These are phyloP conservation scores for Stygiomarasmius scandens DNA, from an alignment of 1,284 basidiomycete species.

Conservation along the genomic window DNA sequence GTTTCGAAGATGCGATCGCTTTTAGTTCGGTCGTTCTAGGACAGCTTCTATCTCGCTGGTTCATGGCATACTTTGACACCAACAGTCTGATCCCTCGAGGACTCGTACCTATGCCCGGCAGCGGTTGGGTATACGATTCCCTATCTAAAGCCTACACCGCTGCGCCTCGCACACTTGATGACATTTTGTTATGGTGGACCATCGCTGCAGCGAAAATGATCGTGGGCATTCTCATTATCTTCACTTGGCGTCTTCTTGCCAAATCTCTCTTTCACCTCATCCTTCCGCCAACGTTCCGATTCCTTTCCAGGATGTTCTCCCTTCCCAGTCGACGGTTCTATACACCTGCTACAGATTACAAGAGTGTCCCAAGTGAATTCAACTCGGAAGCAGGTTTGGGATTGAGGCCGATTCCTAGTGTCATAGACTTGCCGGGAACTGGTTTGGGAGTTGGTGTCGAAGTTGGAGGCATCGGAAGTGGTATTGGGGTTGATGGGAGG, in stretches of 20 bases:
- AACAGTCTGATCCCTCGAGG: constrained; percentile 2
- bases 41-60: constrained; percentile 72
- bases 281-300: constrained; percentile 83
- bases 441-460: constrained; percentile 39
- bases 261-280: constrained; percentile 75
- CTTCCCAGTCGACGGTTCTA: constrained; percentile 84
- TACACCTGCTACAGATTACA: constrained; percentile 87
- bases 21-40: constrained; percentile 87
- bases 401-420: constrained; percentile 79
- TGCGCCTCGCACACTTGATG: constrained; percentile 45
- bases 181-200: constrained; percentile 56
- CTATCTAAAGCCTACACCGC: constrained; percentile 32
- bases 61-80: constrained; percentile 19
- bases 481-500: constrained; percentile 27
- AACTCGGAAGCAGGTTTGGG: constrained; percentile 17
- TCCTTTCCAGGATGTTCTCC: constrained; percentile 55
- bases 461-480: constrained; percentile 44
- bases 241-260: constrained; percentile 83
- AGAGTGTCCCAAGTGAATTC: constrained; percentile 62
- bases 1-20: constrained; percentile 97
- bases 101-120: constrained; percentile 57
- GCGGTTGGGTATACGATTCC: constrained; percentile 41
- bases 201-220: constrained; percentile 65
- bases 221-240: constrained; percentile 72
- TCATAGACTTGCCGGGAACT: constrained; percentile 74